A percentile compares a stretch with the other conserved stretches of the same genome.
phyloP scores from a whole-genome alignment of 2,329 filamentous ascomycete species.

The Fusarium staphyleae region DNA sequence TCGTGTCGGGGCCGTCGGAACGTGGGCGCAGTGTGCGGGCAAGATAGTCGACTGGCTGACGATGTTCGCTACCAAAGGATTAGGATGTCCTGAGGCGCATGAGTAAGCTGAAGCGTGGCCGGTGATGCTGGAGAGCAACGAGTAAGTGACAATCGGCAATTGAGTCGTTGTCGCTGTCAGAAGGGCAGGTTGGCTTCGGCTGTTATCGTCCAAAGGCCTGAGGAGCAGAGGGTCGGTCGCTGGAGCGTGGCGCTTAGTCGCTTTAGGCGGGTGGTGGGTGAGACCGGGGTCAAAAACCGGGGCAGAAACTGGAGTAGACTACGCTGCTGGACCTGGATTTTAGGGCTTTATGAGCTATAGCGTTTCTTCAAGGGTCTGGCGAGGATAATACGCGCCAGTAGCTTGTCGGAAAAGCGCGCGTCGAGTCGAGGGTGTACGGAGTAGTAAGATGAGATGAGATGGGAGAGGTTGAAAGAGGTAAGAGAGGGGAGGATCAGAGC shows the following conservation, averaged over 20 bases:
- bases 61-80: not conserved
- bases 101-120: not conserved
- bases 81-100: not conserved
- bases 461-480: not conserved
- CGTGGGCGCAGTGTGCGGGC: slow-evolving; percentile 21
- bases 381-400: not conserved
- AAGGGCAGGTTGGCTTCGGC: not conserved
- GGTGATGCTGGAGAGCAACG: not conserved
- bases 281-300: slow-evolving; percentile 36
- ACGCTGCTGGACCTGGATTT: slow-evolving; percentile 4
- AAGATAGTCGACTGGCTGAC: slow-evolving; percentile 12
- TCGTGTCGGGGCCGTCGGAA: slow-evolving; percentile 20
- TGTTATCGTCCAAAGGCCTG: slow-evolving; percentile 24
- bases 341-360: slow-evolving; percentile 7
- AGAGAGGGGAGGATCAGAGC: slow-evolving; percentile 6
- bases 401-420: not conserved
- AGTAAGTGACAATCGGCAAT: not conserved
- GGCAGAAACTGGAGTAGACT: slow-evolving; percentile 13
- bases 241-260: not conserved
- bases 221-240: slow-evolving; percentile 23
- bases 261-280: slow-evolving; percentile 19
- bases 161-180: not conserved
- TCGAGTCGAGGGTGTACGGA: not conserved
- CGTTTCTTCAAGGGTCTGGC: not conserved
- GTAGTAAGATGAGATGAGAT: not conserved